Percentiles rank a stretch among this genome's conserved stretches.
Evolutionary conservation across 805 yeast genomes (phyloP).

Genomic region (Saturnispora mendoncae): DNA sequence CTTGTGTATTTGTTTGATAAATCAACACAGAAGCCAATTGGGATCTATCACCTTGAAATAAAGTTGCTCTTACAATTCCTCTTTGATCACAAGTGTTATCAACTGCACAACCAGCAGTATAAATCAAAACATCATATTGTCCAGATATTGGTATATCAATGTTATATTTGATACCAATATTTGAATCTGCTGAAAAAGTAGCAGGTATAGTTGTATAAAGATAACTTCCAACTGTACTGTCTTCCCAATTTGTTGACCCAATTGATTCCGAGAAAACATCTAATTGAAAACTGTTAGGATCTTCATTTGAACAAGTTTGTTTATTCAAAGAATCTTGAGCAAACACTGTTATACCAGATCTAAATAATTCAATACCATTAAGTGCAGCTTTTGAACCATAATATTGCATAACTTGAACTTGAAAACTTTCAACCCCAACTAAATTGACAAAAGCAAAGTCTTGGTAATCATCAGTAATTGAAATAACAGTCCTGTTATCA

Average conservation of each 20-base stretch:
- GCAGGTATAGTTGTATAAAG: constrained; percentile 23
- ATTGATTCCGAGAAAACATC: constrained; percentile 10
- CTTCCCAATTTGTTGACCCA: constrained; percentile 22
- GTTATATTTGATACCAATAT: constrained; percentile 40
- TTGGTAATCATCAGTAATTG: constrained; percentile 39
- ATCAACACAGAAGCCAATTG: constrained; percentile 37
- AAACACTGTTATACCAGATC: constrained; percentile 49
- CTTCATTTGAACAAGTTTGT: constrained; percentile 5
- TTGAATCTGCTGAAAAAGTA: constrained; percentile 23
- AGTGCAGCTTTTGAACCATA: constrained; percentile 65
- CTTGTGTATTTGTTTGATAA: constrained; percentile 71
- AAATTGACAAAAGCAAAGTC: constrained; percentile 76
- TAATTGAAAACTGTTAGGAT: constrained; percentile 4
- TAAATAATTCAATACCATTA: constrained; percentile 64
- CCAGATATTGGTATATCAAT: constrained; percentile 72
- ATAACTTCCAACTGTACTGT: constrained; percentile 16
- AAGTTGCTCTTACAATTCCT: constrained; percentile 71
- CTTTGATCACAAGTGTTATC: constrained; percentile 63
- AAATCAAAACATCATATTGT: constrained; percentile 58
- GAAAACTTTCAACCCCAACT: constrained; percentile 50
- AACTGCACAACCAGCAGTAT: constrained; percentile 77
- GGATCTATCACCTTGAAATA: constrained; percentile 40
- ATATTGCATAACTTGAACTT: constrained; percentile 54
- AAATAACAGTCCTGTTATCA: constrained; percentile 15
- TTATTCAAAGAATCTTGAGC: constrained; percentile 65